Percentiles rank a stretch among this genome's conserved stretches.
Evolutionary conservation across 2,329 filamentous ascomycete genomes (phyloP).

Genomic region (Bipolaris zeicola): DNA sequence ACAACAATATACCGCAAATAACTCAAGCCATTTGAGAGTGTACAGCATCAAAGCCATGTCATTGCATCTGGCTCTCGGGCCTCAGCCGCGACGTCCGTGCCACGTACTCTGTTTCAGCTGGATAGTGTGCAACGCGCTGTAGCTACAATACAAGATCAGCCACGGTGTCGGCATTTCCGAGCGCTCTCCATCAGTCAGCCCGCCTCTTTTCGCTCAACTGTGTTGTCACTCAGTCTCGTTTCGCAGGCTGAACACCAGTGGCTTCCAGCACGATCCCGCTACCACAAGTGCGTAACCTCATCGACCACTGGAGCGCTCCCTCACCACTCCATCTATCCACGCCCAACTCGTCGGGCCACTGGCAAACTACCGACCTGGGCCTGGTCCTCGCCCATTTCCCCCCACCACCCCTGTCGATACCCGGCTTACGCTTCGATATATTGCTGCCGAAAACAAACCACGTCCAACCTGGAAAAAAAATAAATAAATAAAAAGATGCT

Average conservation of each 20-base stretch:
- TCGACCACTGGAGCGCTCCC: neutral
- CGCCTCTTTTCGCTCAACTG: conserved; percentile 9
- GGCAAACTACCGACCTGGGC: neutral
- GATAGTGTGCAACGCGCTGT: conserved; percentile 24
- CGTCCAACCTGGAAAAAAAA: neutral
- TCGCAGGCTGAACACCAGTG: neutral
- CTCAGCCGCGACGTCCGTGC: conserved; percentile 31
- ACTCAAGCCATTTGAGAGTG: neutral
- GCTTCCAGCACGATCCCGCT: neutral
- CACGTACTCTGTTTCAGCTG: conserved; percentile 36
- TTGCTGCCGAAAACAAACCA: neutral
- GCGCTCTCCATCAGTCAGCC: conserved; percentile 6
- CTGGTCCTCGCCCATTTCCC: neutral
- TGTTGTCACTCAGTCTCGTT: neutral
- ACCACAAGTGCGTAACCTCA: conserved; percentile 3
- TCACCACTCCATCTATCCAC: neutral
- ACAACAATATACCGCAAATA: neutral
- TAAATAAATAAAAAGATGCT: conserved; percentile 53
- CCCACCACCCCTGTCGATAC: neutral
- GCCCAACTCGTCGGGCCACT: neutral
- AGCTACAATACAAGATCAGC: conserved; percentile 26
- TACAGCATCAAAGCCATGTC: conserved; percentile 2
- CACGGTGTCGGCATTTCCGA: conserved; percentile 19
- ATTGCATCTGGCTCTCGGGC: neutral
- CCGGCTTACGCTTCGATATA: conserved; percentile 1